Evolutionary conservation across 169 alveolate species (phyloP).

Genomic region (Neospora caninum): DNA sequence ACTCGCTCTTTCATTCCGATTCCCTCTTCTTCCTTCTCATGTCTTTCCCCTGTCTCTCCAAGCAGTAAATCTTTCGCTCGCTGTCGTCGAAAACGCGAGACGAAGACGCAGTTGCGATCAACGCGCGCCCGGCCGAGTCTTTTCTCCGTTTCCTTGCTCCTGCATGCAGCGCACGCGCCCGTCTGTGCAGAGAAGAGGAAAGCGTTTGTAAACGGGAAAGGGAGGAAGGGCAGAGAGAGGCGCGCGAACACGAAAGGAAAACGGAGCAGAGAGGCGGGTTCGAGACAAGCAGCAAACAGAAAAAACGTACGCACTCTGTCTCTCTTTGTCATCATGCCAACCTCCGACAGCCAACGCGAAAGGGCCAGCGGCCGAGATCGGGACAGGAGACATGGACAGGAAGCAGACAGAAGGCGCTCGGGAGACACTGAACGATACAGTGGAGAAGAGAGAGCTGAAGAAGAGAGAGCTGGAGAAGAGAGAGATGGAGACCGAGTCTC

Average conservation of each 20-base stretch:
- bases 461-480: not conserved
- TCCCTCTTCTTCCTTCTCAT: not conserved
- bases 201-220: too few species aligned
- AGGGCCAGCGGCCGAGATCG: not conserved
- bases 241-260: not conserved
- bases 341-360: not conserved
- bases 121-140: not conserved
- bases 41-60: too few species aligned
- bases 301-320: too few species aligned
- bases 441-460: not conserved
- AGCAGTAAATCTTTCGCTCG: too few species aligned
- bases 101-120: slow-evolving; percentile 2
- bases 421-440: not conserved
- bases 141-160: not conserved
- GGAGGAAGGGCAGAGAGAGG: too few species aligned
- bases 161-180: not conserved
- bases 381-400: not conserved
- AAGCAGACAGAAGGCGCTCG: not conserved
- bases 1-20: not conserved
- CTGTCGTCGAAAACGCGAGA: too few species aligned
- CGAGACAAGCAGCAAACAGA: too few species aligned
- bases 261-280: not conserved
- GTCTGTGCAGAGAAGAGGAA: too few species aligned
- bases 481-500: not conserved
- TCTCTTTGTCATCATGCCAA: too few species aligned